Evolutionary conservation across 176 grass and related monocot species (phyloP), one percentile per base, ranked within the genome.

Genomic region (Chloris gayana): DNA sequence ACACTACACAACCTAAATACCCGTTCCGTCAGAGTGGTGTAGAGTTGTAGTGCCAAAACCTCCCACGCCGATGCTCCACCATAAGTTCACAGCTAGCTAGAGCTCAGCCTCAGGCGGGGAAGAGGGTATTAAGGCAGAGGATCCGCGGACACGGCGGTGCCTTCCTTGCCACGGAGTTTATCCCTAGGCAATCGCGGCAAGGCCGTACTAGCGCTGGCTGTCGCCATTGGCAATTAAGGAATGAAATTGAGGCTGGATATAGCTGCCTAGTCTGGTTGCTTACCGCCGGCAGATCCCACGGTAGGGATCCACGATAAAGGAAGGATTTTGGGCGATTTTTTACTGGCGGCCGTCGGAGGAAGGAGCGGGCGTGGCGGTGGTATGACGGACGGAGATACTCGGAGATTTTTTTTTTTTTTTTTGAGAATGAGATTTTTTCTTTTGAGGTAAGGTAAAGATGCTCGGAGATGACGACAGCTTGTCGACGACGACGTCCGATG

Each of bases 131-230:
- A 81, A 76, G 70, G 69, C 32, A 12, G 27, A 26, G 39, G 69
- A 27, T 22, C 53, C 12, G 64, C 56, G n/a, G 56, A 59, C 56
- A 12, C 56, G n/a, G n/a, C 56, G 76, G 69, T 91, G 61, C 92
- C 72, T 94, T 91, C 75, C 92, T 88, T 94, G 9, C 14, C 72
- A 25, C 38, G 69, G 70, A 78, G 92, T 88, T 91, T 87, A 94
- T 94, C 45, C 89, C 83, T 89, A 91, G 59, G 61, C 73, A 27
- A 78, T 62, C 51, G 80, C 84, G 49, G 46, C 71, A 85, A 75
- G 81, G 65, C 39, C 34, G 54, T 83, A 65, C 70, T 67, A 63
- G 63, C 72, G 63, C 64, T 46, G 72, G 49, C 82, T 29, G 64
- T 41, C 33, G 34, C 63, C 71, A 84, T 76, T 76, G 63, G 72